Percentiles rank a stretch among this genome's conserved stretches.
Evolutionary conservation across 192 early-diverging fungal genomes (phyloP).

Genomic region (Entomortierella lignicola): DNA sequence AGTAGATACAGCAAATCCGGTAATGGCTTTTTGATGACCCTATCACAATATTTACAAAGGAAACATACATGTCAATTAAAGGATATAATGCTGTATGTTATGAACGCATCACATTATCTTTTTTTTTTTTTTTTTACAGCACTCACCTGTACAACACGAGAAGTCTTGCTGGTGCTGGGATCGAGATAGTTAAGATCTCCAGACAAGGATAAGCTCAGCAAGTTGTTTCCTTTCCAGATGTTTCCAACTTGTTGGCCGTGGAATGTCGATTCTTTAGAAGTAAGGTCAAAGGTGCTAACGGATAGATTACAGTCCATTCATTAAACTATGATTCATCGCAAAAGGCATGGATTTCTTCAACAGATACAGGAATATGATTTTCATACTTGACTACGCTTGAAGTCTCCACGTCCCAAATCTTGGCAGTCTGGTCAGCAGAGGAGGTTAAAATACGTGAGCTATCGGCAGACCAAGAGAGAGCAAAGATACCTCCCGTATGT

Average conservation of each 20-base stretch:
- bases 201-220: constrained; percentile 84
- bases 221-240: constrained; percentile 82
- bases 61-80: too few relatives aligned
- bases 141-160: constrained; percentile 65
- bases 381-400: constrained; percentile 72
- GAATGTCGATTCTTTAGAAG: constrained; percentile 42
- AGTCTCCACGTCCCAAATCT: constrained; percentile 89
- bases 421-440: constrained; percentile 87
- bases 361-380: background rate
- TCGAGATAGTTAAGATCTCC: constrained; percentile 92
- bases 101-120: too few relatives aligned
- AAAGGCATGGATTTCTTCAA: too few relatives aligned
- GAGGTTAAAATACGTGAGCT: constrained; percentile 79
- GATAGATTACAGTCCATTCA: background rate
- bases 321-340: background rate
- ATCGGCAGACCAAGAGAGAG: constrained; percentile 91
- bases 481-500: constrained; percentile 87
- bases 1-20: constrained; percentile 69
- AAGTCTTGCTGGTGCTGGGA: constrained; percentile 58
- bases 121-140: too few relatives aligned
- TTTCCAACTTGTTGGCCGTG: constrained; percentile 95
- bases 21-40: constrained; percentile 90
- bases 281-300: constrained; percentile 64
- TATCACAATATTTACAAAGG: too few relatives aligned
- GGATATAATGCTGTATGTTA: too few relatives aligned